These are phyloP conservation scores for Boletellus ananiceps DNA, from an alignment of 768 basidiomycete genomes.

Conservation along the genomic window DNA sequence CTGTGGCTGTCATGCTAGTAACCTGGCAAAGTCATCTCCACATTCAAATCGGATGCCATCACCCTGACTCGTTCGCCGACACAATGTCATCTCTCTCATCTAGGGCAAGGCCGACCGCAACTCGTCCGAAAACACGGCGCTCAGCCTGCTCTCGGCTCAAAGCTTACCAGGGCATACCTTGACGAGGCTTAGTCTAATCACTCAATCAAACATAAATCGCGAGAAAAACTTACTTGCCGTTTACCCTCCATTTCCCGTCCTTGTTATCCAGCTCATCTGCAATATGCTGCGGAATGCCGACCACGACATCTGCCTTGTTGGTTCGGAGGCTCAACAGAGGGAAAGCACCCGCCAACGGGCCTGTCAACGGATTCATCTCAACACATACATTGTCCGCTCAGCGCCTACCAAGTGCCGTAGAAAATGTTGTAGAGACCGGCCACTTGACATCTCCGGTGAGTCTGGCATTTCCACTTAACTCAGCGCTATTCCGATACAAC, in stretches of 20 bases:
- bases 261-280: constrained; percentile 64
- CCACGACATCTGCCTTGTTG: constrained; percentile 93
- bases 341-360: constrained; percentile 75
- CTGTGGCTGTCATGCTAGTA: too few species aligned
- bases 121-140: not conserved
- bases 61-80: too few species aligned
- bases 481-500: not conserved
- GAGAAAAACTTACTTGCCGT: constrained; percentile 56
- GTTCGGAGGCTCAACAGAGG: constrained; percentile 84
- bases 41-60: not conserved
- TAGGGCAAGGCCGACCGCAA: not conserved
- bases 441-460: constrained; percentile 86
- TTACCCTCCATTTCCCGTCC: constrained; percentile 71
- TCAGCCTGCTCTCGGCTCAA: constrained; percentile 18
- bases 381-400: not conserved
- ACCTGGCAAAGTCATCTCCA: not conserved
- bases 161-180: constrained; percentile 32
- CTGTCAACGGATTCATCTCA: constrained; percentile 32
- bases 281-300: constrained; percentile 64
- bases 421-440: constrained; percentile 77
- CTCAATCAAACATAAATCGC: not conserved
- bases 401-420: constrained; percentile 59
- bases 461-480: constrained; percentile 37
- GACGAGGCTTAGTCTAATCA: not conserved
- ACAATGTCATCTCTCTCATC: not conserved